Conservation (phyloP, 2,329 filamentous ascomycete species). For the Ramichloridium luteum region DNA sequence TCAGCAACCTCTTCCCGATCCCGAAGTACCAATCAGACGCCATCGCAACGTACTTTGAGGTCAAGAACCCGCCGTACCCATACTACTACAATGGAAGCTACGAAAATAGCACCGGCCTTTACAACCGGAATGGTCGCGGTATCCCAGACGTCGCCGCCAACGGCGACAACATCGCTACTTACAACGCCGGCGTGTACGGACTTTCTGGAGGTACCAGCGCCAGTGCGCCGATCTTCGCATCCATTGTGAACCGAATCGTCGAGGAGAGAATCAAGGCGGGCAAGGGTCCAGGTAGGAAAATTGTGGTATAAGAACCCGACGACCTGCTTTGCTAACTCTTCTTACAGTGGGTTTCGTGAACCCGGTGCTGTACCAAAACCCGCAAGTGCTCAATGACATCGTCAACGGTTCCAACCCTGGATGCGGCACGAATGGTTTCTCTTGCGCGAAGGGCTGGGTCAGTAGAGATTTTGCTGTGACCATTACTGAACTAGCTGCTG, state of each 20-base stretch:
- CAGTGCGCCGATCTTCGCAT: not conserved
- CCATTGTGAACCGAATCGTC: slow-evolving; percentile 1
- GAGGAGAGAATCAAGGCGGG: not conserved
- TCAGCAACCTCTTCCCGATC: slow-evolving; percentile 37
- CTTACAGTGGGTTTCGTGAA: slow-evolving; percentile 16
- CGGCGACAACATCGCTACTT: slow-evolving; percentile 4
- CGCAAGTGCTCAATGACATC: slow-evolving; percentile 18
- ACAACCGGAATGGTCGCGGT: slow-evolving; percentile 18
- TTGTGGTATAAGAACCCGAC: slow-evolving; percentile 29
- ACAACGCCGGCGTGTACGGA: not conserved
- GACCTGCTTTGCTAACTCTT: too few species aligned
- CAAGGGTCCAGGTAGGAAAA: slow-evolving; percentile 1
- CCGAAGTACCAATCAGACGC: slow-evolving; percentile 37
- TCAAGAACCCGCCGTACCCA: slow-evolving; percentile 23
- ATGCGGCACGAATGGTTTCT: slow-evolving; percentile 20
- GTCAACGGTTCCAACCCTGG: slow-evolving; percentile 21
- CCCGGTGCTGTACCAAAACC: slow-evolving; percentile 21
- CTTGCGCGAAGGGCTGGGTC: not conserved
- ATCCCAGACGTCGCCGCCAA: slow-evolving; percentile 12
- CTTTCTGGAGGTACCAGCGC: slow-evolving; percentile 1
- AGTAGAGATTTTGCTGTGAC: too few species aligned
- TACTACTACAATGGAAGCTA: slow-evolving; percentile 11
- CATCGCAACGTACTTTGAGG: slow-evolving; percentile 30
- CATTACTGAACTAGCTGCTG: too few species aligned
- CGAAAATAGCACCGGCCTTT: slow-evolving; percentile 8